Conservation (phyloP, 805 yeast species). For the Ogataea populi-albae region DNA sequence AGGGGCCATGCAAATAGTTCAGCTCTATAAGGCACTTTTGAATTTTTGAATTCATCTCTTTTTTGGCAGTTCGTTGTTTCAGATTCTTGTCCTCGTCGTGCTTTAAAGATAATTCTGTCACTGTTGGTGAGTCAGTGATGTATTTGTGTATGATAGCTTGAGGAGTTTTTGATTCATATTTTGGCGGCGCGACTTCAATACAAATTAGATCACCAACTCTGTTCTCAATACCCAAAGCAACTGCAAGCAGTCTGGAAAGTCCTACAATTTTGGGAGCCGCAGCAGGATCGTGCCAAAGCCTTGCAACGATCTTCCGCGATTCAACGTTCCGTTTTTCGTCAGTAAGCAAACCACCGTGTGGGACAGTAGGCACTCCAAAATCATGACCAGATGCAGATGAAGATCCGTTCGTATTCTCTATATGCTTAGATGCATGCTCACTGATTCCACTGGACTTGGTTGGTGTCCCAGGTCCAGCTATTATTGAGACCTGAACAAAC, state of each 20-base stretch:
- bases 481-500: constrained; percentile 49
- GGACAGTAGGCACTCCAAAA: too few relatives aligned
- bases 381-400: constrained; percentile 10
- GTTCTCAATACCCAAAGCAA: constrained; percentile 51
- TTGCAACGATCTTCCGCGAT: constrained; percentile 49
- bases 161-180: constrained; percentile 3
- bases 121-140: constrained; percentile 40
- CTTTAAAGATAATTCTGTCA: constrained; percentile 27
- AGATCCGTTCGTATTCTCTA: constrained; percentile 1
- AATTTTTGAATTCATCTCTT: constrained; percentile 13
- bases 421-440: constrained; percentile 1
- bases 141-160: constrained; percentile 54
- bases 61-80: constrained; percentile 24
- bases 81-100: constrained; percentile 30
- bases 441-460: constrained; percentile 20
- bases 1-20: constrained; percentile 25
- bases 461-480: constrained; percentile 50
- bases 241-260: constrained; percentile 50
- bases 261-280: constrained; percentile 44
- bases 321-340: constrained; percentile 23
- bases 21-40: constrained; percentile 14
- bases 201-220: constrained; percentile 53
- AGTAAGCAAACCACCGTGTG: constrained; percentile 1
- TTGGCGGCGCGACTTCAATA: constrained; percentile 40
- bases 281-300: constrained; percentile 37